These are phyloP conservation scores for Saprolegnia parasitica DNA, from an alignment of 352 stramenopile species.

Conservation along the genomic window DNA sequence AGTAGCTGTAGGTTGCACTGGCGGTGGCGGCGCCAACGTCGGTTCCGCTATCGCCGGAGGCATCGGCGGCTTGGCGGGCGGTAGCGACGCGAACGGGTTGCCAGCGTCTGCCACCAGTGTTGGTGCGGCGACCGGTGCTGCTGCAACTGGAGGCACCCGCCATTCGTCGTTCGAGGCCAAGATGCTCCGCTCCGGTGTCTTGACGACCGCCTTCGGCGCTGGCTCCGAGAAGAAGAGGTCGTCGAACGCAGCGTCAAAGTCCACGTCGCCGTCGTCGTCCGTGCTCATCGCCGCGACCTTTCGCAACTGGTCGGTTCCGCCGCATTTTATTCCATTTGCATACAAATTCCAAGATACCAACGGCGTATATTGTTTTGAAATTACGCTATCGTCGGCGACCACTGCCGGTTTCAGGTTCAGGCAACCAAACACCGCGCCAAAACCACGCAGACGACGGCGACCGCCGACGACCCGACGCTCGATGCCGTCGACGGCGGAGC, in stretches of 20 bases:
- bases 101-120: neutral
- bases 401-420: slow-evolving; percentile 2
- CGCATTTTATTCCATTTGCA: neutral
- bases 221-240: neutral
- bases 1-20: neutral
- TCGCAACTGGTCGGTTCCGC: neutral
- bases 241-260: slow-evolving; percentile 21
- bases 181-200: neutral
- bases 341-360: slow-evolving; percentile 15
- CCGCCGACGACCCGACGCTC: neutral
- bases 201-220: neutral
- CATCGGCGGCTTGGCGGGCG: neutral
- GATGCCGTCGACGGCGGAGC: neutral
- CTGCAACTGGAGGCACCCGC: slow-evolving; percentile 1
- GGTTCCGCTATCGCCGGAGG: neutral
- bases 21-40: neutral
- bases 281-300: neutral
- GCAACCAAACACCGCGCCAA: neutral
- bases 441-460: neutral
- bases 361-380: neutral
- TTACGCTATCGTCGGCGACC: neutral
- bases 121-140: neutral
- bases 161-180: neutral
- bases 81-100: neutral
- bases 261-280: slow-evolving; percentile 4